Evolutionary conservation across 345 rosid genomes (phyloP), one percentile per base, ranked within the genome.

Genomic region (Pistacia vera): DNA sequence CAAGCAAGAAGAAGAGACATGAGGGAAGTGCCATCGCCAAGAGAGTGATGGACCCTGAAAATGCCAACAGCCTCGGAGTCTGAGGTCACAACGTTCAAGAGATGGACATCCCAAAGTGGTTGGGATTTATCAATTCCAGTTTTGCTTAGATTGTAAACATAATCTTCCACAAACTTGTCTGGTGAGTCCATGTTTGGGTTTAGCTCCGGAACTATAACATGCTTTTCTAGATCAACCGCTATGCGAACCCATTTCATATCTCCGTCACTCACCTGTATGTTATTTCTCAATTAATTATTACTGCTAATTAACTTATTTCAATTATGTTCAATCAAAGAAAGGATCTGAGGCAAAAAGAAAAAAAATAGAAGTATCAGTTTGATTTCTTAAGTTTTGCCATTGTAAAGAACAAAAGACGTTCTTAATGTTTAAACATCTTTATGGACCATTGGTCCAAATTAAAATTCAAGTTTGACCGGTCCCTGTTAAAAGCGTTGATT

Each of bases 1-100:
- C 88, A 84, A 4, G 82, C 85, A 3, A 84, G 70, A 4, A 83
- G 81, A 52, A 82, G 83, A 33, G 90, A 86, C 82, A 82, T 68
- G 16, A 84, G 85, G 11, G 86, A 86, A 48, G 83, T 62, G 35
- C 85, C 85, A 36, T 84, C 85, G 48, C 90, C 90, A 0, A 84
- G 80, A 20, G 90, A 84, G 83, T 84, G 90, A 79, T 86, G 90
- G 69, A 82, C 66, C 62, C 90, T 63, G 70, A 84, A 74, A 67
- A 84, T 38, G 11, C 66, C 86, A 28, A 75, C 62, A 6, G 90
- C 72, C 51, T 84, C 79, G 8, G 90, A 78, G 9, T 81, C 66
- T 0, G 78, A 73, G 16, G 83, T 81, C 63, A 59, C 72, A 38
- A 84, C 20, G 63, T 86, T 84, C 68, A 84, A 83, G 68, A 86